Conservation (phyloP, 2,329 filamentous ascomycete genomes). For the Corinectria fuckeliana region DNA sequence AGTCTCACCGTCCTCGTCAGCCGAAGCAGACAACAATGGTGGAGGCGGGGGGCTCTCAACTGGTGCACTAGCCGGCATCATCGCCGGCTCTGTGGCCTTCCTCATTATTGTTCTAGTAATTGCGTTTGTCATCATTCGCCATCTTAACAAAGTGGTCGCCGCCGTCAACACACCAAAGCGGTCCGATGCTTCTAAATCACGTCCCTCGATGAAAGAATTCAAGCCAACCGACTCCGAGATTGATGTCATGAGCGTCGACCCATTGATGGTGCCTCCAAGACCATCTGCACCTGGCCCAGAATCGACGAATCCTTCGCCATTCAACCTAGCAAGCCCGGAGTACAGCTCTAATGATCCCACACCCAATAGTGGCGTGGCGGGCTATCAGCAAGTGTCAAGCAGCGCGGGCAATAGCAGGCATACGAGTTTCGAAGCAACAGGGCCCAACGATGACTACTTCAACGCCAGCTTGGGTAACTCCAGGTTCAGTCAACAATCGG, state of each 20-base stretch:
- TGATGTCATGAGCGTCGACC: conserved; percentile 51
- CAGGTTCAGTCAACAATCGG: conserved; percentile 29
- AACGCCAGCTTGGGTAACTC: conserved; percentile 23
- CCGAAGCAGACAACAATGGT: conserved; percentile 30
- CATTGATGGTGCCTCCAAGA: conserved; percentile 44
- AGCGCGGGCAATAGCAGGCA: conserved; percentile 38
- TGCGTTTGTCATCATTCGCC: conserved; percentile 57
- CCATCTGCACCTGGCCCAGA: conserved; percentile 35
- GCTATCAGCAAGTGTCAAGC: conserved; percentile 32
- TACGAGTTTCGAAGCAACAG: conserved; percentile 38
- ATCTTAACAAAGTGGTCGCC: conserved; percentile 54
- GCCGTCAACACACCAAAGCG: conserved; percentile 47
- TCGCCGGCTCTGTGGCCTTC: conserved; percentile 57
- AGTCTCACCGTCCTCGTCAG: conserved; percentile 36
- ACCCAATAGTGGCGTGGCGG: conserved; percentile 29
- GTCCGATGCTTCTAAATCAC: conserved; percentile 39
- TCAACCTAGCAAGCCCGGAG: conserved; percentile 29
- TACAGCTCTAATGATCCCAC: conserved; percentile 40
- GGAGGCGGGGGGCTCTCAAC: conserved; percentile 46
- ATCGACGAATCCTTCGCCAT: conserved; percentile 26
- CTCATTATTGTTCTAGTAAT: conserved; percentile 55
- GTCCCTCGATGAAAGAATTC: conserved; percentile 47
- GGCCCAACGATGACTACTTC: conserved; percentile 40
- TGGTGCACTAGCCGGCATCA: conserved; percentile 58
- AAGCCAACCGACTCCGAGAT: conserved; percentile 51